Conservation (phyloP, 495 filamentous ascomycete genomes). For the Wilcoxina mikolae region DNA sequence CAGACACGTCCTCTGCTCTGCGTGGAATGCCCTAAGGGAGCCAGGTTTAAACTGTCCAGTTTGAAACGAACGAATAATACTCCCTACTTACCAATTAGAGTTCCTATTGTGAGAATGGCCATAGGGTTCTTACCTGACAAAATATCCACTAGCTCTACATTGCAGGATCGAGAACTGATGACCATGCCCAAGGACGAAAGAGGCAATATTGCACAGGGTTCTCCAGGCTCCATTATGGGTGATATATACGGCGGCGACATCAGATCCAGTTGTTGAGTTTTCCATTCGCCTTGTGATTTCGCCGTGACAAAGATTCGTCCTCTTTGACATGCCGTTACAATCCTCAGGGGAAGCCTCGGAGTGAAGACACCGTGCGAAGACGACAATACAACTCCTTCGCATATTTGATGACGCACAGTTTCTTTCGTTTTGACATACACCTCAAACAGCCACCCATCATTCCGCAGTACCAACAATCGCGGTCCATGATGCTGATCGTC, state of each 20-base stretch:
- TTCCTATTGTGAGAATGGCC: no score
- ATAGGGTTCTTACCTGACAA: conserved; percentile 23
- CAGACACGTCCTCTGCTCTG: conserved; percentile 33
- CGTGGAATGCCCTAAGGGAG: conserved; percentile 39
- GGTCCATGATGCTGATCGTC: conserved; percentile 15
- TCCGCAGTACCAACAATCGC: conserved; percentile 39
- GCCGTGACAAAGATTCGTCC: conserved; percentile 27
- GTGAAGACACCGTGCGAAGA: conserved; percentile 28
- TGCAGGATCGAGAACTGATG: conserved; percentile 26
- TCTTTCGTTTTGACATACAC: conserved; percentile 28
- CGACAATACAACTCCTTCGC: conserved; percentile 18
- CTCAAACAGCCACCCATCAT: conserved; percentile 44
- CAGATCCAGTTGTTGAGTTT: conserved; percentile 18
- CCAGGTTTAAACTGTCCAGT: conserved; percentile 42
- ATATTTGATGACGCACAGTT: conserved; percentile 18
- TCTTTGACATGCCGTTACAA: conserved; percentile 24
- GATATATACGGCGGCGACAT: conserved; percentile 17
- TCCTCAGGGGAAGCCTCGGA: conserved; percentile 23
- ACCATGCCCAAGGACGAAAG: conserved; percentile 26
- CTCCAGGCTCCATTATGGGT: conserved; percentile 16
- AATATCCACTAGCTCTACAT: conserved; percentile 27
- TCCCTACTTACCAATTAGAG: no score
- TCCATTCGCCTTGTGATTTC: conserved; percentile 23
- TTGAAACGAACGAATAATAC: conserved; percentile 40
- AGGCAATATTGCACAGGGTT: conserved; percentile 22